Percentiles rank a stretch among this genome's conserved stretches.
Evolutionary conservation across 139 green algal species (phyloP).

Genomic region (Chlorella sorokiniana): DNA sequence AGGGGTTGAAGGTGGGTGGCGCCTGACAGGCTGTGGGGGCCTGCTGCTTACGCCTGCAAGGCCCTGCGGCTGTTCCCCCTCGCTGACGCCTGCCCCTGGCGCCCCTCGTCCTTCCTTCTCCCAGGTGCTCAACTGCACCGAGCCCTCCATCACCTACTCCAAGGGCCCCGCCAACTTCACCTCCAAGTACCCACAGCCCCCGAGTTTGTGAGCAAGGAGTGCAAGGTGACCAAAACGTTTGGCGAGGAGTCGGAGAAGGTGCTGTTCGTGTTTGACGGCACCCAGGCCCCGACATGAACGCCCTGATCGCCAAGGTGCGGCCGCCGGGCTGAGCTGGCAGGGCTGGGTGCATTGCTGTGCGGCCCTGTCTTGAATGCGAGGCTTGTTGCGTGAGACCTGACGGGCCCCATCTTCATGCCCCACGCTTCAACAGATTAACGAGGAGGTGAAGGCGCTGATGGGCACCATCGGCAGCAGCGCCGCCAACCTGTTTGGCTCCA

Average conservation of each 20-base stretch:
- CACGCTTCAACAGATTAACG: conserved; percentile 6
- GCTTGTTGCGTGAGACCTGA: neutral
- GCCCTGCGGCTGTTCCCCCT: neutral
- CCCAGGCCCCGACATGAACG: conserved; percentile 8
- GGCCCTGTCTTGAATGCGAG: neutral
- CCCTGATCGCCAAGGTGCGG: conserved; percentile 18
- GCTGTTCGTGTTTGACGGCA: conserved; percentile 45
- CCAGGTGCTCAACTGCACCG: conserved; percentile 29
- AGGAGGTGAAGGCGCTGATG: conserved; percentile 32
- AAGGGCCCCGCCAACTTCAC: conserved; percentile 29
- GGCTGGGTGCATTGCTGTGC: neutral
- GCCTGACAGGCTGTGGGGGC: neutral
- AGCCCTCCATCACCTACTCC: conserved; percentile 35
- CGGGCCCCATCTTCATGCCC: neutral
- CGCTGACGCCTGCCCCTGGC: neutral
- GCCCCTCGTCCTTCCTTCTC: too few relatives aligned
- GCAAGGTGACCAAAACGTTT: conserved; percentile 38
- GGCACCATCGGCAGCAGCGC: conserved; percentile 17
- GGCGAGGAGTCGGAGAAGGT: conserved; percentile 31
- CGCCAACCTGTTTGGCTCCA: neutral
- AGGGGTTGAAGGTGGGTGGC: neutral
- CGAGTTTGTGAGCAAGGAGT: conserved; percentile 36
- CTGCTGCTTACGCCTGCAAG: neutral
- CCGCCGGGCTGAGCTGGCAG: neutral
- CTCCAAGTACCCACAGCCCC: conserved; percentile 28